Evolutionary conservation across 1,284 basidiomycete genomes (phyloP).

Genomic region (Sporisorium scitamineum): DNA sequence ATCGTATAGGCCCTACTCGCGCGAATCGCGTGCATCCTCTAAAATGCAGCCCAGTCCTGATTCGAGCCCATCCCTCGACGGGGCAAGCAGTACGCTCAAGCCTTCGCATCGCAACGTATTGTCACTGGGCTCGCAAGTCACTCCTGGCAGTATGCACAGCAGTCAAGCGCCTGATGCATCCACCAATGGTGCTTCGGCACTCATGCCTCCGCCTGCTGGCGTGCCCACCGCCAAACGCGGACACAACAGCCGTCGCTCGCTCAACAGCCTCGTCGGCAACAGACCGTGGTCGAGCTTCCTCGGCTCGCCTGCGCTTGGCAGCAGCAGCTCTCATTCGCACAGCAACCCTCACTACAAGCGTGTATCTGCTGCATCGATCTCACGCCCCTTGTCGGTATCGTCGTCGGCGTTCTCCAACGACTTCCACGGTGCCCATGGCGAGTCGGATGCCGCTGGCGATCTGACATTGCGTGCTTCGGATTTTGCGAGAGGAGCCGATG

Average conservation of each 20-base stretch:
- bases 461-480: conserved; percentile 33
- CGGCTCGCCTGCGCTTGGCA: conserved; percentile 30
- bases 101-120: conserved; percentile 11
- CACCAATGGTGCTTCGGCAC: neutral
- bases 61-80: conserved; percentile 5
- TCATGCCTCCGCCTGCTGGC: conserved; percentile 19
- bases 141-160: neutral
- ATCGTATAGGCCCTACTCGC: conserved; percentile 24
- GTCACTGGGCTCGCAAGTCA: conserved; percentile 14
- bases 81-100: neutral
- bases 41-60: conserved; percentile 13
- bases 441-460: conserved; percentile 22
- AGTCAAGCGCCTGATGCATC: neutral
- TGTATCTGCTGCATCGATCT: conserved; percentile 30
- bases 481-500: conserved; percentile 1
- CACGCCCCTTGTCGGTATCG: conserved; percentile 40
- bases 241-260: conserved; percentile 39
- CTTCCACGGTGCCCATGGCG: conserved; percentile 2
- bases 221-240: conserved; percentile 10
- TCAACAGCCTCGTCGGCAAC: conserved; percentile 36
- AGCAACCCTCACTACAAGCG: conserved; percentile 21
- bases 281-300: conserved; percentile 41
- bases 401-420: conserved; percentile 40
- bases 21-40: conserved; percentile 13
- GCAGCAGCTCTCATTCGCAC: conserved; percentile 14